Base-by-base conservation (phyloP, 2,329 filamentous ascomycete genomes). In the Myriosclerotinia duriaeana region DNA sequence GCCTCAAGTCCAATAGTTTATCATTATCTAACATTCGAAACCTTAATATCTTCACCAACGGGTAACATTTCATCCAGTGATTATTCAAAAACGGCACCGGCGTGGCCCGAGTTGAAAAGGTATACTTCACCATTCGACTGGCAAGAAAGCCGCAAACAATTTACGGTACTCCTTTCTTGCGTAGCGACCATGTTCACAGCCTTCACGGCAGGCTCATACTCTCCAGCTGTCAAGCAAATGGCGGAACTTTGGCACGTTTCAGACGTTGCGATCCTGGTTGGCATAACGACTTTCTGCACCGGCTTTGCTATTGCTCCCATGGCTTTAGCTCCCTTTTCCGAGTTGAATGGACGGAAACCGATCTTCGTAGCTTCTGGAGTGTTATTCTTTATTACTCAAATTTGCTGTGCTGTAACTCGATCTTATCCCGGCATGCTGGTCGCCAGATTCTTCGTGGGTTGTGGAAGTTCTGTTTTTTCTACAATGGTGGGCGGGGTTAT, bases 401-500 rank as follows among this genome's bases (percentile, higher is more conserved):
- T 91, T 38, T 86, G 88, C 7, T 93, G 90, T 74, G 91, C 90
- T 5, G 80, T 91, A 0, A 90, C 92, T 7, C 81, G 82, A 0
- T 85, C 85, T 2, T 86, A 91, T 69, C 85, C 85, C 0, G 92
- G 90, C 3, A 90, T 97, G 84, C 77, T 96, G 0, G 78, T 93
- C 2, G 85, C 88, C 0, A 85, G 93, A 0, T 90, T 97, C 75
- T 82, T 95, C 56, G 84, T 87, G 12, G 93, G 93, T 1, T 86
- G 87, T n/a, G 91, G 90, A 8, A 89, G 86, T 7, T 92, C 88
- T 59, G 87, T 83, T 0, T 96, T 96, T 75, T 92, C 89, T 54
- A 95, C 92, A 30, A 93, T 97, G 84, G 89, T 96, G 0, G 93
- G 93, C n/a, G 93, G 93, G 4, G 90, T 97, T 5, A 89, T 97